Percentiles rank a stretch among this genome's conserved stretches.
phyloP scores from a whole-genome alignment of 2,329 filamentous ascomycete species.

The Raffaelea albimanens region DNA sequence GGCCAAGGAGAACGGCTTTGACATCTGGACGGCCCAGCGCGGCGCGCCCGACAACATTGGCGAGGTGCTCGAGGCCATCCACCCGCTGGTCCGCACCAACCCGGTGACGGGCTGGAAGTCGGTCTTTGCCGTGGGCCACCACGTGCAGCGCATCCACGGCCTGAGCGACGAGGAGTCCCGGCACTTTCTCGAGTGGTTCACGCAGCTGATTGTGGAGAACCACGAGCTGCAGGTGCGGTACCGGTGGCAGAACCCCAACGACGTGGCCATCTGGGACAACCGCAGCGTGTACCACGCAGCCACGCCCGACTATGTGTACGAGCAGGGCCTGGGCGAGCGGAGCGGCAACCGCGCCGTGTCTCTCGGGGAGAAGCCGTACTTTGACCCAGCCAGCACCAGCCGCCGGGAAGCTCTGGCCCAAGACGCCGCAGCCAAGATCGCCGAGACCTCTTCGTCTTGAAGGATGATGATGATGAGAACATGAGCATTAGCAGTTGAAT shows the following conservation, averaged over 20 bases:
- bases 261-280: conserved; percentile 50
- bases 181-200: conserved; percentile 41
- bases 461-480: no score
- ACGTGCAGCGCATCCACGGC: conserved; percentile 41
- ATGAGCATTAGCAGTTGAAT: background rate
- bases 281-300: conserved; percentile 45
- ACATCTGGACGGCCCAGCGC: conserved; percentile 34
- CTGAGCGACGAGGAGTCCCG: conserved; percentile 37
- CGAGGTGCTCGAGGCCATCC: conserved; percentile 34
- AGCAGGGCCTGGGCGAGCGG: conserved; percentile 32
- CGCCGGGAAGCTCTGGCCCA: conserved; percentile 16
- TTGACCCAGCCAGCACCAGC: conserved; percentile 33
- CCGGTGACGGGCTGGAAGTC: conserved; percentile 50
- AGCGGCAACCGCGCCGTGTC: conserved; percentile 40
- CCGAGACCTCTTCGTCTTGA: no score
- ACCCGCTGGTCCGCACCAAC: conserved; percentile 48
- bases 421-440: background rate
- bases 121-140: conserved; percentile 41
- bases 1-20: conserved; percentile 33
- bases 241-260: conserved; percentile 33
- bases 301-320: conserved; percentile 39
- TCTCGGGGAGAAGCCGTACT: conserved; percentile 43
- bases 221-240: conserved; percentile 45
- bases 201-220: conserved; percentile 40
- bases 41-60: conserved; percentile 43